A percentile compares a stretch with the other conserved stretches of the same genome.
Conservation (phyloP, 192 early-diverging fungal genomes). For the Coemansia brasiliensis region DNA sequence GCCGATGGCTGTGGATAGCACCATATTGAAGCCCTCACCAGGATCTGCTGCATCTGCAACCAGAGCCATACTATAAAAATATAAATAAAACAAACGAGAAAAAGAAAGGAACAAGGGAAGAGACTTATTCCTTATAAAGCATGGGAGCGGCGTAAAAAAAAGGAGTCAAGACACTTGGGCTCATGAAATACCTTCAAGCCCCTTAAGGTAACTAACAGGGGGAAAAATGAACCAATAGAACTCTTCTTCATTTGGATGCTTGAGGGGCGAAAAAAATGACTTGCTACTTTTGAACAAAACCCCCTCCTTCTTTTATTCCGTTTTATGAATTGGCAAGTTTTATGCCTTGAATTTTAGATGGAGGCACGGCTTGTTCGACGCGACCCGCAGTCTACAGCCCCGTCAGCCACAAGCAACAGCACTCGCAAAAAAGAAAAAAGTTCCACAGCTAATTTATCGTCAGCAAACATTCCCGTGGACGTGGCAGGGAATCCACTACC, state of each 20-base stretch:
- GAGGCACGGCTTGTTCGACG: conserved; percentile 16
- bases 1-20: conserved; percentile 50
- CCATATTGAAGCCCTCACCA: conserved; percentile 13
- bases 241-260: too few relatives aligned
- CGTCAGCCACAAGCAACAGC: conserved; percentile 5
- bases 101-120: too few relatives aligned
- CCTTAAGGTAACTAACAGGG: too few relatives aligned
- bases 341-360: conserved; percentile 3
- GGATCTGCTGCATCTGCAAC: conserved; percentile 9
- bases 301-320: background rate
- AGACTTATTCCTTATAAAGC: too few relatives aligned
- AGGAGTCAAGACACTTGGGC: too few relatives aligned
- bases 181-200: too few relatives aligned
- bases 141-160: too few relatives aligned
- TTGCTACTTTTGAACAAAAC: too few relatives aligned
- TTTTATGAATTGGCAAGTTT: background rate
- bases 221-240: too few relatives aligned
- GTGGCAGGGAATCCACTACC: conserved; percentile 36
- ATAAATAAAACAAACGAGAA: background rate
- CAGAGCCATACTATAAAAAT: background rate
- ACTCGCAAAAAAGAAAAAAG: background rate
- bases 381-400: conserved; percentile 10
- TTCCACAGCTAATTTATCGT: conserved; percentile 25
- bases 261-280: too few relatives aligned
- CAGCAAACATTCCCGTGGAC: conserved; percentile 39